Percentiles rank a stretch among this genome's conserved stretches.
phyloP scores from a whole-genome alignment of 768 basidiomycete genomes.

The Strobilomyces dryophilus region DNA sequence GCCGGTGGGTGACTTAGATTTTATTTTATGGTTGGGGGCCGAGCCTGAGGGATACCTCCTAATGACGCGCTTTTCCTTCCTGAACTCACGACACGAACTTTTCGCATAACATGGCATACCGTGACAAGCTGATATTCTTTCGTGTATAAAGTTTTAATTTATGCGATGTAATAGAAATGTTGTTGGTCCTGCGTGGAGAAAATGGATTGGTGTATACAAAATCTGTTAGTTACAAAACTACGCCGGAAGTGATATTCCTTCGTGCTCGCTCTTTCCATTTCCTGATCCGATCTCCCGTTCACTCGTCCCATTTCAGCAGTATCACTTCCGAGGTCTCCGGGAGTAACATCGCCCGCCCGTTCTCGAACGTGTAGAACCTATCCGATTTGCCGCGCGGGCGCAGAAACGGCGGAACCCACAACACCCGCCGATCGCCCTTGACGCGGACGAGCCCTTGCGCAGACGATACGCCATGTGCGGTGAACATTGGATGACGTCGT shows the following conservation, averaged over 20 bases:
- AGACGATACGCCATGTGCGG: conserved; percentile 11
- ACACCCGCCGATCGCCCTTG: conserved; percentile 12
- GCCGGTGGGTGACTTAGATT: neutral
- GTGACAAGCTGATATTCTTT: neutral
- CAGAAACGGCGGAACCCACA: conserved; percentile 6
- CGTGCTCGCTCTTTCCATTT: neutral
- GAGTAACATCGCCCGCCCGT: conserved; percentile 2
- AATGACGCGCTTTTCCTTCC: neutral
- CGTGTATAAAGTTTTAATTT: neutral
- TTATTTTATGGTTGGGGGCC: conserved; percentile 2
- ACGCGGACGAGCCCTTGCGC: conserved; percentile 19
- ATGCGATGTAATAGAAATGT: neutral
- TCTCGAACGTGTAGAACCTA: conserved; percentile 5
- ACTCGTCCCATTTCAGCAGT: conserved; percentile 4
- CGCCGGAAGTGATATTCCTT: neutral
- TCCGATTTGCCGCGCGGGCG: conserved; percentile 8
- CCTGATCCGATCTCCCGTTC: neutral
- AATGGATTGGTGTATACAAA: no score
- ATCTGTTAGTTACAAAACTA: no score
- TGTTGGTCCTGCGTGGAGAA: no score
- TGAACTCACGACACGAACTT: neutral
- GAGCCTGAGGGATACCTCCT: neutral
- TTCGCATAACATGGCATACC: neutral
- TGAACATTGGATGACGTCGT: conserved; percentile 2
- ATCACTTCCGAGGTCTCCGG: neutral